These are phyloP conservation scores for Solanum paucissectum DNA, from an alignment of 257 asterid species.

Conservation along the genomic window DNA sequence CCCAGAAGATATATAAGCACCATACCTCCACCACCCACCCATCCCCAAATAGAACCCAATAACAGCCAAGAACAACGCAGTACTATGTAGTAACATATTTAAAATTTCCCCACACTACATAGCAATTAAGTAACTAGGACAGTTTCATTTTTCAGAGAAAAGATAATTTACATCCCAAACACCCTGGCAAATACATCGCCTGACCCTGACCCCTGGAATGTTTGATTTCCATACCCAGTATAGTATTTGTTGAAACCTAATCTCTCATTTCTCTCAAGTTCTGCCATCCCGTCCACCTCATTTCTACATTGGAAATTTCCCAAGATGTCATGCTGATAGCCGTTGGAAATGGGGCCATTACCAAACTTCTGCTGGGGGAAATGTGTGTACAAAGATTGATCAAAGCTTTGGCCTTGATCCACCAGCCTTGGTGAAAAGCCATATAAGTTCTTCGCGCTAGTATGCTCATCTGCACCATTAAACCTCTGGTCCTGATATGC, in stretches of 20 bases:
- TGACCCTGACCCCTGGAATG: slow-evolving; percentile 38
- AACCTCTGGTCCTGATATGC: slow-evolving; percentile 36
- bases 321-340: slow-evolving; percentile 28
- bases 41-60: not conserved
- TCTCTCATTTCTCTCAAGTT: slow-evolving; percentile 52
- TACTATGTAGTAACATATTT: not conserved
- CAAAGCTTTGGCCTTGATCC: slow-evolving; percentile 29
- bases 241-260: slow-evolving; percentile 42
- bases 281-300: slow-evolving; percentile 28
- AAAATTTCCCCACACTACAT: not conserved
- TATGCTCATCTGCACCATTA: slow-evolving; percentile 20
- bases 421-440: slow-evolving; percentile 42
- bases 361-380: slow-evolving; percentile 34
- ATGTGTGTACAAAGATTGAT: slow-evolving; percentile 30
- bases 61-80: not conserved
- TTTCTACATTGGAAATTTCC: slow-evolving; percentile 38
- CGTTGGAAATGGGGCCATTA: slow-evolving; percentile 31
- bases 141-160: not conserved
- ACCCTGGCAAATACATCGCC: slow-evolving; percentile 61
- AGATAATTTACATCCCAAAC: slow-evolving; percentile 40
- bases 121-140: not conserved
- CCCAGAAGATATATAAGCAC: not conserved
- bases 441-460: slow-evolving; percentile 16
- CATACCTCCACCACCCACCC: not conserved
- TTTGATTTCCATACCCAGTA: slow-evolving; percentile 54